Conservation (phyloP, 495 filamentous ascomycete species). For the Penicillium salamii region DNA sequence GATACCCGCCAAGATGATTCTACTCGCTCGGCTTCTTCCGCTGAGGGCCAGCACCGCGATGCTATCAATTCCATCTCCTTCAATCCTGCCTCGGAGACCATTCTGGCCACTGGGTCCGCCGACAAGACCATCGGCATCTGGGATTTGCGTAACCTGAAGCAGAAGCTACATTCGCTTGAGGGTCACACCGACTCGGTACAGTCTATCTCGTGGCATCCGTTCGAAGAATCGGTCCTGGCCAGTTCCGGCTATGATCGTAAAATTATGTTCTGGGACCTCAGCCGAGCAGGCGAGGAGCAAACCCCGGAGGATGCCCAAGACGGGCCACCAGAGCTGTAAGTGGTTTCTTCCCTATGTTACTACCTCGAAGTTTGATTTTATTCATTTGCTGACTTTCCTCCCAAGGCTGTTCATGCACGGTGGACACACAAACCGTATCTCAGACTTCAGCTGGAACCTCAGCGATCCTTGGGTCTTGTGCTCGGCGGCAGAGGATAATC, state of each 20-base stretch:
- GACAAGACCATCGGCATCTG: slow-evolving; percentile 94
- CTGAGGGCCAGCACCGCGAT: slow-evolving; percentile 74
- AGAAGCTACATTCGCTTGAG: slow-evolving; percentile 80
- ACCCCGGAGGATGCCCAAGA: slow-evolving; percentile 94
- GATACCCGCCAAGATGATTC: slow-evolving; percentile 70
- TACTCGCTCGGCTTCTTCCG: slow-evolving; percentile 57
- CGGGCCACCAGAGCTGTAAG: slow-evolving; percentile 90
- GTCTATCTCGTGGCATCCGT: slow-evolving; percentile 89
- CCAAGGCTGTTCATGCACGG: slow-evolving; percentile 94
- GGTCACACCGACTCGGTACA: slow-evolving; percentile 87
- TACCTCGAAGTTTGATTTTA: not conserved
- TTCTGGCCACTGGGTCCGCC: slow-evolving; percentile 87
- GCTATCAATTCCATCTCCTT: slow-evolving; percentile 94
- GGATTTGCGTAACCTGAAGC: slow-evolving; percentile 86
- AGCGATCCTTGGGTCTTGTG: slow-evolving; percentile 95
- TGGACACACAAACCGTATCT: slow-evolving; percentile 92
- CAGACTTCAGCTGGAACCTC: slow-evolving; percentile 96
- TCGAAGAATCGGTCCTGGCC: slow-evolving; percentile 80
- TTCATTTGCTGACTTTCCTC: slow-evolving; percentile 20
- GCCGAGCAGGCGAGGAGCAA: slow-evolving; percentile 88
- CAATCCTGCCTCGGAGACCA: slow-evolving; percentile 80
- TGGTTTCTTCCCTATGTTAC: slow-evolving; percentile 16
- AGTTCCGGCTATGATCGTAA: slow-evolving; percentile 89
- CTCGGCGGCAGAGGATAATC: slow-evolving; percentile 93
- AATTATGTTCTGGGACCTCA: slow-evolving; percentile 95